A percentile compares a stretch with the other conserved stretches of the same genome.
phyloP scores from a whole-genome alignment of 208 protist species.

The Angomonas desouzai region DNA sequence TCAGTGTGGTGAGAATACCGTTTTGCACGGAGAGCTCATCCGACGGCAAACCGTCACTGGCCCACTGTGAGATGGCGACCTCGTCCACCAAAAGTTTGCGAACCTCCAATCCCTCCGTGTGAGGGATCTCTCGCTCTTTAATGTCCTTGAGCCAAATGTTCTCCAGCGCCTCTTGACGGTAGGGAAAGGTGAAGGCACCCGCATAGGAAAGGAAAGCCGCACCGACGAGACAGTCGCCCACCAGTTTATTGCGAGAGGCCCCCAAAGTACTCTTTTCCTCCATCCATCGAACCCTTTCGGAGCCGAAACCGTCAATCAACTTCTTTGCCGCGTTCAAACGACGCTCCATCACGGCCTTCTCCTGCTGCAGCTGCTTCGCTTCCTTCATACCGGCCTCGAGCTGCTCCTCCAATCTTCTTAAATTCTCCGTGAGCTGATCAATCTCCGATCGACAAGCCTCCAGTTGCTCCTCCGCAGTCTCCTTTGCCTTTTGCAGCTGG shows the following conservation, averaged over 20 bases:
- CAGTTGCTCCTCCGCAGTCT: slow-evolving; percentile 88
- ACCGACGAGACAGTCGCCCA: slow-evolving; percentile 98
- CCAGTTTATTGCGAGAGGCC: slow-evolving; percentile 78
- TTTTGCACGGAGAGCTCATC: slow-evolving; percentile 99
- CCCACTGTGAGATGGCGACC: slow-evolving; percentile 97
- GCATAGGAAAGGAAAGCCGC: slow-evolving; percentile 97
- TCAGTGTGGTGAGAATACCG: slow-evolving; percentile 95
- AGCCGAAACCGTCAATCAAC: slow-evolving; percentile 96
- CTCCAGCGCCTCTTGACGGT: slow-evolving; percentile 92
- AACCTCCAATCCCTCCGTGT: slow-evolving; percentile 89
- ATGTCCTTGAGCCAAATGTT: slow-evolving; percentile 92
- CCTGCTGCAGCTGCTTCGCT: slow-evolving; percentile 87
- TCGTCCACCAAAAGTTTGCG: slow-evolving; percentile 94
- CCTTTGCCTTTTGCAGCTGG: slow-evolving; percentile 90
- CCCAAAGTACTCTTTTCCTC: slow-evolving; percentile 91
- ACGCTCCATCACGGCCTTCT: slow-evolving; percentile 94
- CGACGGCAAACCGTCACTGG: slow-evolving; percentile 95
- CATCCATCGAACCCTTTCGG: slow-evolving; percentile 96
- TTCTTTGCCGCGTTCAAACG: slow-evolving; percentile 94
- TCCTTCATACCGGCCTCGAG: slow-evolving; percentile 91
- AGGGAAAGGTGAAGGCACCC: slow-evolving; percentile 97
- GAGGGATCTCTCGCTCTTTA: slow-evolving; percentile 76
- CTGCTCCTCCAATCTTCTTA: slow-evolving; percentile 87
- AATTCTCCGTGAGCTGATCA: slow-evolving; percentile 87
- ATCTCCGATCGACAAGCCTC: slow-evolving; percentile 86